Conservation (phyloP, 805 yeast genomes). For the Zygosaccharomyces bisporus region DNA sequence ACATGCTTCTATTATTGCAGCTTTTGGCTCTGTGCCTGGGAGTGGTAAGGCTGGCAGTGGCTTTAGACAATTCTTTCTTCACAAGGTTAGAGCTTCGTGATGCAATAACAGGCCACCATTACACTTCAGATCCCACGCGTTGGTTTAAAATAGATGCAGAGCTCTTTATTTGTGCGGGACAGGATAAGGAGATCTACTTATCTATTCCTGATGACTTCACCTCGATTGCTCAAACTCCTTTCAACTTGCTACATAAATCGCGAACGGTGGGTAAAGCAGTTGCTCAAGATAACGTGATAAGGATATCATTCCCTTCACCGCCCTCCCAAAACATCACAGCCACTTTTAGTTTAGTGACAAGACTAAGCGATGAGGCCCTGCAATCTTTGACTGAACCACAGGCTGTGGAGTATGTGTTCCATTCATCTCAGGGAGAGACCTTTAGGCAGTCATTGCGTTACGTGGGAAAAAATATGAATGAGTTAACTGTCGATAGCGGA, state of each 20-base stretch:
- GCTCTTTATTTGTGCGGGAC: conserved; percentile 23
- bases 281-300: conserved; percentile 21
- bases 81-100: conserved; percentile 24
- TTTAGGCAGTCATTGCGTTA: conserved; percentile 22
- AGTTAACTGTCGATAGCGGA: conserved; percentile 27
- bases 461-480: conserved; percentile 18
- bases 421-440: conserved; percentile 21
- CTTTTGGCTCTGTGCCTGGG: conserved; percentile 3
- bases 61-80: conserved; percentile 18
- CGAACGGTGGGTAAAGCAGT: conserved; percentile 22
- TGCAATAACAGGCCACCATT: conserved; percentile 20
- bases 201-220: conserved; percentile 27
- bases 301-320: conserved; percentile 16
- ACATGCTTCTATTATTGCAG: conserved; percentile 1
- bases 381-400: conserved; percentile 18
- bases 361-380: conserved; percentile 18
- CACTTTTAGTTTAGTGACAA: conserved; percentile 26
- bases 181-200: conserved; percentile 19
- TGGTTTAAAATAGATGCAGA: conserved; percentile 31
- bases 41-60: conserved; percentile 10
- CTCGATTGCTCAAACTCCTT: conserved; percentile 20
- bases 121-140: conserved; percentile 26
- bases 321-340: conserved; percentile 17
- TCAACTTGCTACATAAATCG: conserved; percentile 19
- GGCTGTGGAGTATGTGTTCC: conserved; percentile 19